Evolutionary conservation across 805 yeast genomes (phyloP), one percentile per base, ranked within the genome.

Genomic region (Kluyveromyces nonfermentans): DNA sequence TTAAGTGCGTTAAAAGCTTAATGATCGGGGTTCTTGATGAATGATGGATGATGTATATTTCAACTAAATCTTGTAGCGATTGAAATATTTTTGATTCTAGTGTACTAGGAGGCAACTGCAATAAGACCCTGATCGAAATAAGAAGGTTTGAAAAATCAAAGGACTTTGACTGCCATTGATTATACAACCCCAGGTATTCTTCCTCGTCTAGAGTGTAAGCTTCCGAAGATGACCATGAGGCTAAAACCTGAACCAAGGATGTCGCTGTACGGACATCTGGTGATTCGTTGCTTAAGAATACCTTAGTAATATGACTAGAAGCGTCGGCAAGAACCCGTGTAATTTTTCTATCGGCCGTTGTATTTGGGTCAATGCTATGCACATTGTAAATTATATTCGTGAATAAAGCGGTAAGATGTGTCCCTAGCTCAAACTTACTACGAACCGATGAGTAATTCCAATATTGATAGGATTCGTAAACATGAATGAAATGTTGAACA

Each of bases 391-490:
- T 56, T 2, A 84, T 70, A 32, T 71, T 72, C 9, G 73, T 63
- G 55, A 86, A 82, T 2, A 78, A 65, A 19, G 69, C 70, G 12
- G 81, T 65, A 5, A 79, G 69, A 41, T 69, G 63, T 5, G 71
- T 64, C 0, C 89, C 87, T 36, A 87, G 67, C 50, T 77, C 73
- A 50, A 76, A 68, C 48, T 79, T 77, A 54, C 87, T 85, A 37
- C 67, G 60, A 1, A 75, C 64, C 9, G 72, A 59, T 25, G 68
- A 64, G 59, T 78, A 88, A 49, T 78, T 74, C 84, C 95, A 86
- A 55, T 73, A 76, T 3, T 72, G 64, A 51, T 80, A 84, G 50
- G 85, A 78, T 54, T 87, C 96, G 62, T 80, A 85, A 0, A 85
- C 74, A 41, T 74, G 75, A n/a, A 85, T 62, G 33, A 79, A 65